A percentile compares a stretch with the other conserved stretches of the same genome.
phyloP scores from a whole-genome alignment of 1,284 basidiomycete species.

The Ceratobasidium sp. region DNA sequence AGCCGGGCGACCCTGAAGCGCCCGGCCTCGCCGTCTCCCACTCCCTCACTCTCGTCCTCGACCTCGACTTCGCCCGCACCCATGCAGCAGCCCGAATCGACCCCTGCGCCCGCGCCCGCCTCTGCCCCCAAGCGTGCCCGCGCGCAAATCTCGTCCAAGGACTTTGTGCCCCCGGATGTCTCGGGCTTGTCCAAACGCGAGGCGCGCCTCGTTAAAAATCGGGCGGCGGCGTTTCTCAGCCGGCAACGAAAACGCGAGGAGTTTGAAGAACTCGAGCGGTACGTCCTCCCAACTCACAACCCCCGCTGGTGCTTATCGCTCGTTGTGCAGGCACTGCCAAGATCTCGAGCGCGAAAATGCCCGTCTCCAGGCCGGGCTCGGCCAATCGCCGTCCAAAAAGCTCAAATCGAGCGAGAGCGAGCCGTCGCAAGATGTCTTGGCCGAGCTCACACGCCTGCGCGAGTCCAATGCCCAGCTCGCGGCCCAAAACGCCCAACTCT shows the following conservation, averaged over 20 bases:
- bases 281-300: conserved; percentile 56
- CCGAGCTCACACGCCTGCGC: conserved; percentile 21
- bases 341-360: conserved; percentile 45
- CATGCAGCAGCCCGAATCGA: conserved; percentile 29
- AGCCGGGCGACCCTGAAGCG: conserved; percentile 35
- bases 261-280: conserved; percentile 90
- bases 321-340: conserved; percentile 30
- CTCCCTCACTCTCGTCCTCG: conserved; percentile 37
- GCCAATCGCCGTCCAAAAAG: conserved; percentile 38
- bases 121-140: conserved; percentile 19
- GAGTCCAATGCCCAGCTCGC: conserved; percentile 51
- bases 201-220: conserved; percentile 90
- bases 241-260: conserved; percentile 91
- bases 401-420: conserved; percentile 46
- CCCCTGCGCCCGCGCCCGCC: neutral
- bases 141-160: conserved; percentile 69
- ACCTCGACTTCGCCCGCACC: conserved; percentile 25
- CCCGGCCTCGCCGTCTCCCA: conserved; percentile 36
- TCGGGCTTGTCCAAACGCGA: conserved; percentile 88
- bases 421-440: conserved; percentile 19
- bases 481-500: conserved; percentile 47
- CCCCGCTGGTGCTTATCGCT: conserved; percentile 28
- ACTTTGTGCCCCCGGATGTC: conserved; percentile 89
- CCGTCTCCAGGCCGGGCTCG: conserved; percentile 16
- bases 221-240: conserved; percentile 89